A percentile compares a stretch with the other conserved stretches of the same genome.
Conservation (phyloP, 176 grass and related monocot genomes). For the Areca catechu region DNA sequence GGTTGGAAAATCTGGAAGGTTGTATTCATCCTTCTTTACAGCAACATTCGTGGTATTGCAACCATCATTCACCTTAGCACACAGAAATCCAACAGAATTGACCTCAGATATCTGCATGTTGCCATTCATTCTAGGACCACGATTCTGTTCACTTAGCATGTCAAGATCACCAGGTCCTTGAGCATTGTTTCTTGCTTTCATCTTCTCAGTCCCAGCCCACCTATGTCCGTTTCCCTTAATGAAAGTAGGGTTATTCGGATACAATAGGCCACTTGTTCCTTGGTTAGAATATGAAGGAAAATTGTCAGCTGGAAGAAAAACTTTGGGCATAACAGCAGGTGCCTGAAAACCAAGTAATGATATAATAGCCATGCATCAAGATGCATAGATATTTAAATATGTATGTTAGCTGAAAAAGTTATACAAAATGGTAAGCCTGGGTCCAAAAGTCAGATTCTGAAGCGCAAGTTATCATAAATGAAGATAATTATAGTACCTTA, state of each 20-base stretch:
- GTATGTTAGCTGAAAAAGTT: too few relatives aligned
- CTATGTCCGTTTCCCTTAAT: not conserved
- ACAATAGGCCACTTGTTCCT: not conserved
- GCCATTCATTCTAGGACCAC: not conserved
- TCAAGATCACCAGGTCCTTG: not conserved
- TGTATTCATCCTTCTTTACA: slow-evolving; percentile 18
- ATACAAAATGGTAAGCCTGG: too few relatives aligned
- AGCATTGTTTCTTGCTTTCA: not conserved
- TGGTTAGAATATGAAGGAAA: slow-evolving; percentile 1
- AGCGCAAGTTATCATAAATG: not conserved
- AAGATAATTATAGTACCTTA: slow-evolving; percentile 5
- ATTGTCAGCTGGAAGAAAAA: not conserved
- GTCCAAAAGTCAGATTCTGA: not conserved
- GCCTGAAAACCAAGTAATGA: too few relatives aligned
- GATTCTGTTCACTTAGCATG: not conserved
- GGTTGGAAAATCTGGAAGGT: slow-evolving; percentile 10
- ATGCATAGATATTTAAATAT: too few relatives aligned
- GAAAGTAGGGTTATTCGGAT: not conserved
- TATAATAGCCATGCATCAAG: too few relatives aligned
- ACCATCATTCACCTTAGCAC: not conserved
- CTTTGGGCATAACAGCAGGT: not conserved
- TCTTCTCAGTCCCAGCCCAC: not conserved
- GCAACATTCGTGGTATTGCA: not conserved
- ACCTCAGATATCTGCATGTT: too few relatives aligned
- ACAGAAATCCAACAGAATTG: not conserved